phyloP scores from a whole-genome alignment of 2,329 filamentous ascomycete genomes.

The Lachnellula suecica region DNA sequence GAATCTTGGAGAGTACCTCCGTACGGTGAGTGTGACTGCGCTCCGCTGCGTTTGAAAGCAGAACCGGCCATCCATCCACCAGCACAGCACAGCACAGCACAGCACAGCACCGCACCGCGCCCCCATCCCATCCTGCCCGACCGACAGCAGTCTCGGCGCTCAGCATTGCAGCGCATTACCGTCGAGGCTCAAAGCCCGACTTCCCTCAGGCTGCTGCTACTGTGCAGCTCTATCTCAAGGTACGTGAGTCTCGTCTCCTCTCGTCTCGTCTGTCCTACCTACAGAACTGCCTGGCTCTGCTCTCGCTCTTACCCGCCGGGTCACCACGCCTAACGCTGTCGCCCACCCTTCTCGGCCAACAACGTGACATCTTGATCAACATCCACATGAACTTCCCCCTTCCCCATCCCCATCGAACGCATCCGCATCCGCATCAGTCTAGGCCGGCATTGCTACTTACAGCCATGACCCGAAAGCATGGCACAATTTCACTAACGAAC shows the following conservation, averaged over 20 bases:
- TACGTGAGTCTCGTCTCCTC: too few species aligned
- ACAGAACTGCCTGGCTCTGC: not conserved
- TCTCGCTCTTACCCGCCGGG: too few species aligned
- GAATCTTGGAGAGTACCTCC: too few species aligned
- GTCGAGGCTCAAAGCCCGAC: not conserved
- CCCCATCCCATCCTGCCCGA: conserved; percentile 4
- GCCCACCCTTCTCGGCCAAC: too few species aligned
- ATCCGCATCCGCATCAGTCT: not conserved
- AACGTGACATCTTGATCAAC: not conserved
- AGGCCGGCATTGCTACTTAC: not conserved
- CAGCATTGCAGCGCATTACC: not conserved
- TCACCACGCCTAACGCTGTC: too few species aligned
- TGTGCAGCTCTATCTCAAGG: too few species aligned
- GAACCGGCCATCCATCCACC: too few species aligned
- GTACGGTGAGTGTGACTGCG: conserved; percentile 16
- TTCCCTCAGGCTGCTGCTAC: too few species aligned
- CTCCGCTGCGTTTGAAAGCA: conserved; percentile 13
- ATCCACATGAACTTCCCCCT: too few species aligned
- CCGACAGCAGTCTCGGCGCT: not conserved
- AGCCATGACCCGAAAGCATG: not conserved
- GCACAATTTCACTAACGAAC: not conserved
- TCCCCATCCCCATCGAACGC: not conserved
- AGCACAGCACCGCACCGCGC: too few species aligned
- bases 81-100: not conserved
- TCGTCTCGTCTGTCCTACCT: not conserved